Evolutionary conservation across 495 filamentous ascomycete species (phyloP).

Genomic region (Penicillium steckii): DNA sequence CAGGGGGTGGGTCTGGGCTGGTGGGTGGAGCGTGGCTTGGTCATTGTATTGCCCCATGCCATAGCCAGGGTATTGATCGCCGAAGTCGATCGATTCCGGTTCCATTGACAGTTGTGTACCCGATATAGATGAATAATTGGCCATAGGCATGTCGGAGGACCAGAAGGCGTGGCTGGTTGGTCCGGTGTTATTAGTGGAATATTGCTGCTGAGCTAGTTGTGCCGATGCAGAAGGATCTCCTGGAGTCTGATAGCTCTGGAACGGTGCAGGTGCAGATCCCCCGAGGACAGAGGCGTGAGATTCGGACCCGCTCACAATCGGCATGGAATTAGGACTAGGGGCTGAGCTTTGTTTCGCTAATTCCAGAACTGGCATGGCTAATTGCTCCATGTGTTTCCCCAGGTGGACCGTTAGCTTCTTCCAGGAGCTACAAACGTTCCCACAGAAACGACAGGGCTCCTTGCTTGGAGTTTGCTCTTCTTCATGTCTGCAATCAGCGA

Average conservation of each 20-base stretch:
- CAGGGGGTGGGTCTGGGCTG: constrained; percentile 23
- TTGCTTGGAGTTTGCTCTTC: constrained; percentile 63
- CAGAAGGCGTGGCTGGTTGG: constrained; percentile 10
- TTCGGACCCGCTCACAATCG: background rate
- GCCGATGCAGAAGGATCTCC: background rate
- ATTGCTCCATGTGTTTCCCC: constrained; percentile 95
- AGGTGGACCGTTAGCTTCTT: constrained; percentile 93
- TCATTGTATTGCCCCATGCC: constrained; percentile 11
- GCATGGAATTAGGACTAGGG: constrained; percentile 6
- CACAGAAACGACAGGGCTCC: constrained; percentile 92
- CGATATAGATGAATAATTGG: constrained; percentile 26
- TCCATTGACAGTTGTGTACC: constrained; percentile 30
- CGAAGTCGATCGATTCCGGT: constrained; percentile 25
- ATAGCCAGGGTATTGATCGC: constrained; percentile 16
- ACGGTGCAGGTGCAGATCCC: background rate
- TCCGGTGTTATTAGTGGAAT: constrained; percentile 17
- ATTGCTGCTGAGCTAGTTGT: constrained; percentile 10
- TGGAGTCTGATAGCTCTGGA: background rate
- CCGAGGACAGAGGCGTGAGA: background rate
- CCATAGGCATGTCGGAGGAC: constrained; percentile 11
- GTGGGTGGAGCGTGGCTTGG: constrained; percentile 14
- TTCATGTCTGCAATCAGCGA: constrained; percentile 76
- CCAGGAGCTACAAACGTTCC: constrained; percentile 78
- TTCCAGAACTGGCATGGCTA: constrained; percentile 80
- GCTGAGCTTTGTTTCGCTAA: constrained; percentile 54